Percentiles rank a stretch among this genome's conserved stretches.
Conservation (phyloP, 495 filamentous ascomycete species). For the Xylaria palmicola region DNA sequence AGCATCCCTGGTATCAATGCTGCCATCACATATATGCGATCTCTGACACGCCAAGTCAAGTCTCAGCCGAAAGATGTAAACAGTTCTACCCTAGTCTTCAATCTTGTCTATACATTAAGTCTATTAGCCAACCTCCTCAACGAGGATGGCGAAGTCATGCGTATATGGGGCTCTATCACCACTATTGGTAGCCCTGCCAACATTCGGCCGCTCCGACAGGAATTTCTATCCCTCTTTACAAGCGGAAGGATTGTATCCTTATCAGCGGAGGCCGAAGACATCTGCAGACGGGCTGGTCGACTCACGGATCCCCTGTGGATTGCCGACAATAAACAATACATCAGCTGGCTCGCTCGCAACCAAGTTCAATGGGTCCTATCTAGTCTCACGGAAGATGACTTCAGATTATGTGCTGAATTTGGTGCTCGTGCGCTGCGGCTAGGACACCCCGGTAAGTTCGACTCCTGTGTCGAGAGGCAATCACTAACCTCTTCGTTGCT, state of each 20-base stretch:
- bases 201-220: slow-evolving; percentile 34
- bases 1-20: slow-evolving; percentile 73
- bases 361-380: slow-evolving; percentile 53
- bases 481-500: slow-evolving; percentile 14
- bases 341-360: slow-evolving; percentile 71
- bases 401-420: slow-evolving; percentile 58
- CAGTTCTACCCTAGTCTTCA: slow-evolving; percentile 36
- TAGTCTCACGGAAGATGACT: slow-evolving; percentile 38
- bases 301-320: slow-evolving; percentile 56
- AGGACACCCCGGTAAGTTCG: slow-evolving; percentile 67
- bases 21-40: slow-evolving; percentile 60
- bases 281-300: slow-evolving; percentile 37
- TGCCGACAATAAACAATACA: slow-evolving; percentile 62
- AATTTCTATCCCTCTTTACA: slow-evolving; percentile 55
- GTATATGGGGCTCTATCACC: slow-evolving; percentile 48
- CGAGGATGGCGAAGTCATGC: slow-evolving; percentile 50
- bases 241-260: slow-evolving; percentile 69
- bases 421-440: slow-evolving; percentile 65
- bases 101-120: slow-evolving; percentile 42
- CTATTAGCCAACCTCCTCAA: slow-evolving; percentile 47
- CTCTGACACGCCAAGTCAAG: slow-evolving; percentile 45
- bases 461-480: not conserved
- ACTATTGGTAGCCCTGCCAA: slow-evolving; percentile 11
- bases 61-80: slow-evolving; percentile 34
- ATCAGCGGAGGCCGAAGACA: slow-evolving; percentile 71